Conservation (phyloP, 2,329 filamentous ascomycete genomes). For the Trichoderma koningii region DNA sequence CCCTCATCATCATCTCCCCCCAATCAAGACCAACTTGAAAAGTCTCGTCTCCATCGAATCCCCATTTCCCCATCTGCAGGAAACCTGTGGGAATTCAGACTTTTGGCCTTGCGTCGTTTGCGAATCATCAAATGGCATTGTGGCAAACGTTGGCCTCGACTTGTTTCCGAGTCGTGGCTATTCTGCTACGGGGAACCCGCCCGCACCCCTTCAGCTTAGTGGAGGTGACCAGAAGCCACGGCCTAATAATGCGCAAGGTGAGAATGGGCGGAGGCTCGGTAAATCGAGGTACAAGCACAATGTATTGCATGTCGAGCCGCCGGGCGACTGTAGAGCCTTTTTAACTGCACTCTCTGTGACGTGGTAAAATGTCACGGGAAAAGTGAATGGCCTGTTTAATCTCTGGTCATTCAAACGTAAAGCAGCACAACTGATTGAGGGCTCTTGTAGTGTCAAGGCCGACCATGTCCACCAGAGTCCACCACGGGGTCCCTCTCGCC, state of each 20-base stretch:
- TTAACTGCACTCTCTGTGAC: neutral
- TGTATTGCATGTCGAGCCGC: no score
- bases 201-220: slow-evolving; percentile 25
- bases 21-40: neutral
- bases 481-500: neutral
- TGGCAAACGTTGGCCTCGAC: slow-evolving; percentile 4
- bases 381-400: neutral
- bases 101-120: slow-evolving; percentile 20
- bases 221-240: slow-evolving; percentile 3
- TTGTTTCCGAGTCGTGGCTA: slow-evolving; percentile 5
- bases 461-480: no score
- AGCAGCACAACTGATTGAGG: no score
- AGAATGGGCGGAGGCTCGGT: slow-evolving; percentile 2
- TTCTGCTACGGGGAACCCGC: slow-evolving; percentile 26
- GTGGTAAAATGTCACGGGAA: neutral
- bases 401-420: no score
- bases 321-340: neutral
- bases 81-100: slow-evolving; percentile 10
- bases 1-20: no score
- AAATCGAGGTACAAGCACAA: neutral
- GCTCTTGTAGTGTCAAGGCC: no score
- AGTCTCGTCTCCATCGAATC: neutral
- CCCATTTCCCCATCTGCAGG: neutral
- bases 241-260: no score
- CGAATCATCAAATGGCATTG: slow-evolving; percentile 16